Conservation (phyloP, 2,329 filamentous ascomycete genomes). For the Hymenoscyphus fructigenus region DNA sequence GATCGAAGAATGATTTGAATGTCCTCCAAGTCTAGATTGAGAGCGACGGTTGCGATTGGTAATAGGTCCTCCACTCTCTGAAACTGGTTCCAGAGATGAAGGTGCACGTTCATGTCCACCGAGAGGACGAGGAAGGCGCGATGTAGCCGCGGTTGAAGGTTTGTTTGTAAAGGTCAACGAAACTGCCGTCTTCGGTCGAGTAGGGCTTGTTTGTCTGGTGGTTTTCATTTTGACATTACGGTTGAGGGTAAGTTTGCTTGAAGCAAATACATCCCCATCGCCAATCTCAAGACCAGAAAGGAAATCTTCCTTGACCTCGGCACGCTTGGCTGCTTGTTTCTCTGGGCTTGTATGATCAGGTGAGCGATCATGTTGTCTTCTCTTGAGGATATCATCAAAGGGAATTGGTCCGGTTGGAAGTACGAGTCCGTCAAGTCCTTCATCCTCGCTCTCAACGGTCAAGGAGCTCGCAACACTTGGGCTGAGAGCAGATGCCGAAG, state of each 20-base stretch:
- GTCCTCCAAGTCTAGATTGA: conserved; percentile 65
- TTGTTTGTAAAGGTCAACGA: conserved; percentile 92
- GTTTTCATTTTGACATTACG: conserved; percentile 89
- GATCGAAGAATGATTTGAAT: conserved; percentile 68
- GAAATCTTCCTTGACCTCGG: conserved; percentile 66
- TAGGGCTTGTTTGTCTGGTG: conserved; percentile 65
- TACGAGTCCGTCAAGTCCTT: conserved; percentile 85
- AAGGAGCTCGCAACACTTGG: conserved; percentile 90
- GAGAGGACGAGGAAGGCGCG: conserved; percentile 77
- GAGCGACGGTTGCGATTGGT: conserved; percentile 59
- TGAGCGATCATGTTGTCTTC: conserved; percentile 62
- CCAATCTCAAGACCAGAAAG: conserved; percentile 85
- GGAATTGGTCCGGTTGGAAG: conserved; percentile 82
- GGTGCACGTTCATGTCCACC: conserved; percentile 66
- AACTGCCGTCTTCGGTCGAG: conserved; percentile 70
- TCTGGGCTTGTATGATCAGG: conserved; percentile 49
- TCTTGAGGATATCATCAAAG: conserved; percentile 75
- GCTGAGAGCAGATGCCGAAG: conserved; percentile 84
- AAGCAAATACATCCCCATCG: conserved; percentile 77
- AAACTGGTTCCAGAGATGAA: conserved; percentile 86
- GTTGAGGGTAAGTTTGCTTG: conserved; percentile 79
- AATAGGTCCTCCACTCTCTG: conserved; percentile 78
- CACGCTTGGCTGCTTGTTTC: conserved; percentile 34
- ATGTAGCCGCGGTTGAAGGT: conserved; percentile 50
- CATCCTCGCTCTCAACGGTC: conserved; percentile 89